Conservation (phyloP, 257 asterid genomes). For the Penstemon barbatus region DNA sequence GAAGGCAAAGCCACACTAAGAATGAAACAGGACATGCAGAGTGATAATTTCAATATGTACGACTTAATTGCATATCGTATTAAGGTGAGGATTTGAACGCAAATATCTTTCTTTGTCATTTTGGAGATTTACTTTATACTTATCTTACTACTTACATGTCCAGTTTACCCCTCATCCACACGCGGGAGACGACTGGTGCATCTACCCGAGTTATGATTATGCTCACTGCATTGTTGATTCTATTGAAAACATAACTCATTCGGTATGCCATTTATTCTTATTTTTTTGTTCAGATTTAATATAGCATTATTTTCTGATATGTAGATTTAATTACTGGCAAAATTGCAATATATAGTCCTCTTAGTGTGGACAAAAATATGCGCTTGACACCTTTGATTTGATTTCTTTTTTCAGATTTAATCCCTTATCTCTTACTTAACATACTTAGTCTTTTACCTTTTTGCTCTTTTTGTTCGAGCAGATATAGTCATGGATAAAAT, state of each 20-base stretch:
- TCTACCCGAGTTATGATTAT: slow-evolving; percentile 95
- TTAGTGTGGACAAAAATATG: no score
- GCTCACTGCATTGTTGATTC: slow-evolving; percentile 98
- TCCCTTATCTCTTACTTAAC: no score
- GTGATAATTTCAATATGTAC: slow-evolving; percentile 90
- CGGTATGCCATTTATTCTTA: slow-evolving; percentile 47
- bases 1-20: slow-evolving; percentile 94
- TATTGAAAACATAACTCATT: slow-evolving; percentile 88
- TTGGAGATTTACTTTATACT: slow-evolving; percentile 20
- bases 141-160: slow-evolving; percentile 30
- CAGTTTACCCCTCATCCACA: slow-evolving; percentile 99
- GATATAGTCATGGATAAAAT: no score
- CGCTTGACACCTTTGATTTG: no score
- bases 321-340: no score
- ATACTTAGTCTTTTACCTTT: no score
- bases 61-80: slow-evolving; percentile 95
- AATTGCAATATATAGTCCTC: no score
- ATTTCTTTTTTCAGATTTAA: not conserved
- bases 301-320: no score
- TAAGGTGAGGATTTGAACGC: slow-evolving; percentile 55
- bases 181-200: slow-evolving; percentile 98
- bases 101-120: slow-evolving; percentile 1
- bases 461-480: no score
- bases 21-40: slow-evolving; percentile 99
- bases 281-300: not conserved